Evolutionary conservation across 2,329 filamentous ascomycete genomes (phyloP), one percentile per base, ranked within the genome.

Genomic region (Fusarium kyushuense): DNA sequence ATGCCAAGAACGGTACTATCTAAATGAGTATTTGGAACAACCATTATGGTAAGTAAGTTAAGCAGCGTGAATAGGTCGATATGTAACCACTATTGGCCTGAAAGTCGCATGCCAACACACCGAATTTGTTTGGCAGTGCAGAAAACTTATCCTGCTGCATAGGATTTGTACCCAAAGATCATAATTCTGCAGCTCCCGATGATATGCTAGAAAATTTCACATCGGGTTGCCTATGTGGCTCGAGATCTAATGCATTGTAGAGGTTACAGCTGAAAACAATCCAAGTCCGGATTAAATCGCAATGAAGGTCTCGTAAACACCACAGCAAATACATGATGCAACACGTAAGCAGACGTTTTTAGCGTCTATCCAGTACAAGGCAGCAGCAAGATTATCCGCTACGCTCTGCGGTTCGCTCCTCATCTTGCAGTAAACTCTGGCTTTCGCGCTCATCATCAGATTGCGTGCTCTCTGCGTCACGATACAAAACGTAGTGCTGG

Each of bases 401-500:
- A 45, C 63, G 69, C 51, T 75, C 69, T 48, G 54, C 56, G 63
- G 69, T 70, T 41, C 75, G 68, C 67, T 77, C 74, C 47, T 77
- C 74, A 7, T 75, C 76, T 6, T 54, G 53, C 21, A 80, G 61
- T 62, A 79, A 54, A 2, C 76, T 65, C 51, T 75, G 72, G 12
- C 46, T 61, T 45, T 77, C 74, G 9, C 49, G 59, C 7, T 33
- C 21, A 9, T 33, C 21, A 9, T 64, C 63, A 52, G 52, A 29
- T 40, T 54, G 41, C 10, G 58, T 53, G 25, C 62, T 57, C 49
- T 59, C 48, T 8, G 65, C 54, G 25, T 69, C 45, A 21, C 75
- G 73, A 58, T 97, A 98, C 21, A 97, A 78, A 35, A 94, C 81
- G 73, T 94, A 98, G 79, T 98, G 96, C 81, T 99, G 96, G 6